Evolutionary conservation across 2,329 filamentous ascomycete genomes (phyloP).

Genomic region (Colletotrichum sp.): DNA sequence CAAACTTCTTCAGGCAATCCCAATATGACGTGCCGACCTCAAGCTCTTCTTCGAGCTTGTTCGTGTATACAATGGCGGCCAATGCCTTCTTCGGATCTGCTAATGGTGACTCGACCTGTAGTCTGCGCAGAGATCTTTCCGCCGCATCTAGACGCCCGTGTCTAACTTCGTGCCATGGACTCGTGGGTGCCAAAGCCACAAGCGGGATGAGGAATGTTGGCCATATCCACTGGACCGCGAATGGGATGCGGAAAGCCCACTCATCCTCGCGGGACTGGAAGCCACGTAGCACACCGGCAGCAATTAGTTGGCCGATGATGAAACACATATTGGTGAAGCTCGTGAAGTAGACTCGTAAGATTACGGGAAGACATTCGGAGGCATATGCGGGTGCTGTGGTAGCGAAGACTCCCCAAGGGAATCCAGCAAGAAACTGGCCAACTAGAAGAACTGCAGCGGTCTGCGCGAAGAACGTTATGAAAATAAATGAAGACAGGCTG

Average conservation of each 20-base stretch:
- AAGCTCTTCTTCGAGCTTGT: constrained; percentile 38
- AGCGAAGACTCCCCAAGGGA: constrained; percentile 45
- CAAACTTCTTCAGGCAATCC: constrained; percentile 44
- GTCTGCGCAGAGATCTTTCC: constrained; percentile 28
- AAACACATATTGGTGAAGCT: constrained; percentile 47
- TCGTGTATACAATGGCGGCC: constrained; percentile 33
- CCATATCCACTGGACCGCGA: constrained; percentile 55
- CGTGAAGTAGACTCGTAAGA: constrained; percentile 48
- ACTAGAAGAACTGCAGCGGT: constrained; percentile 34
- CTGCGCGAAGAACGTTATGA: constrained; percentile 16
- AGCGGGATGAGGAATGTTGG: constrained; percentile 44
- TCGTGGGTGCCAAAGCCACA: constrained; percentile 50
- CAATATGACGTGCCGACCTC: constrained; percentile 38
- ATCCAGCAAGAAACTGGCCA: constrained; percentile 39
- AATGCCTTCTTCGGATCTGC: constrained; percentile 43
- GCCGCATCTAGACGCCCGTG: constrained; percentile 36
- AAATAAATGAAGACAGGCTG: not conserved
- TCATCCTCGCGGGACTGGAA: constrained; percentile 37
- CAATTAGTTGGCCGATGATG: constrained; percentile 44
- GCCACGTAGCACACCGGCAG: constrained; percentile 40
- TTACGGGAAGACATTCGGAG: constrained; percentile 43
- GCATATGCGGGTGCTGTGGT: constrained; percentile 53
- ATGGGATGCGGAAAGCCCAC: constrained; percentile 53
- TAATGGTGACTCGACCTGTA: constrained; percentile 28
- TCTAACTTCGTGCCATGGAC: constrained; percentile 34